These are phyloP conservation scores for Sordaria brevicollis DNA, from an alignment of 495 filamentous ascomycete species.

Conservation along the genomic window DNA sequence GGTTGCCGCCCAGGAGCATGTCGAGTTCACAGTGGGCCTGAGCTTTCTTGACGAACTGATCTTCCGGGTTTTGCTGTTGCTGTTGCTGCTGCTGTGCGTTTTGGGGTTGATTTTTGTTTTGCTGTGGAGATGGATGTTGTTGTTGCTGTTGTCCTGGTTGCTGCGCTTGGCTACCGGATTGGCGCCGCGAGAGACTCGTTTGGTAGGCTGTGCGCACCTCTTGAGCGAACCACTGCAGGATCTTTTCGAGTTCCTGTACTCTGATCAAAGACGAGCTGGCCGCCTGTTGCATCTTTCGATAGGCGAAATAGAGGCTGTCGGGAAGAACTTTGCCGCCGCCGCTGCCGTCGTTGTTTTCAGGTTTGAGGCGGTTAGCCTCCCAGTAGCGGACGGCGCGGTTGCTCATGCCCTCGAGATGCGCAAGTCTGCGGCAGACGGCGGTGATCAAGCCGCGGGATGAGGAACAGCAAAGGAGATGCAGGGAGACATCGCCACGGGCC, in stretches of 20 bases:
- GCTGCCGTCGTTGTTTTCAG: constrained; percentile 12
- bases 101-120: constrained; percentile 3
- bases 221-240: constrained; percentile 29
- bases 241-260: constrained; percentile 38
- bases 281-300: constrained; percentile 35
- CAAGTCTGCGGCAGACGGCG: constrained; percentile 54
- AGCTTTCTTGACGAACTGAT: constrained; percentile 26
- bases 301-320: constrained; percentile 32
- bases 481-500: constrained; percentile 40
- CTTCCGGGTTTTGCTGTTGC: constrained; percentile 12
- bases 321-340: constrained; percentile 10
- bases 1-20: constrained; percentile 35
- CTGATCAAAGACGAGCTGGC: constrained; percentile 31
- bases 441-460: constrained; percentile 62
- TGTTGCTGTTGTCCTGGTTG: constrained; percentile 6
- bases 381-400: constrained; percentile 29
- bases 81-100: constrained; percentile 19
- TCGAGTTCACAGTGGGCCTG: constrained; percentile 34
- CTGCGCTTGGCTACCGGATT: constrained; percentile 17
- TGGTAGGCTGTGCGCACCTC: constrained; percentile 39
- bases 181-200: constrained; percentile 20
- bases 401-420: constrained; percentile 33
- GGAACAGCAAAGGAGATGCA: constrained; percentile 63
- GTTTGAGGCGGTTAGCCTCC: constrained; percentile 13
- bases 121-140: constrained; percentile 1